phyloP scores from a whole-genome alignment of 306 rosid species.

The Sicyos baderoa region DNA sequence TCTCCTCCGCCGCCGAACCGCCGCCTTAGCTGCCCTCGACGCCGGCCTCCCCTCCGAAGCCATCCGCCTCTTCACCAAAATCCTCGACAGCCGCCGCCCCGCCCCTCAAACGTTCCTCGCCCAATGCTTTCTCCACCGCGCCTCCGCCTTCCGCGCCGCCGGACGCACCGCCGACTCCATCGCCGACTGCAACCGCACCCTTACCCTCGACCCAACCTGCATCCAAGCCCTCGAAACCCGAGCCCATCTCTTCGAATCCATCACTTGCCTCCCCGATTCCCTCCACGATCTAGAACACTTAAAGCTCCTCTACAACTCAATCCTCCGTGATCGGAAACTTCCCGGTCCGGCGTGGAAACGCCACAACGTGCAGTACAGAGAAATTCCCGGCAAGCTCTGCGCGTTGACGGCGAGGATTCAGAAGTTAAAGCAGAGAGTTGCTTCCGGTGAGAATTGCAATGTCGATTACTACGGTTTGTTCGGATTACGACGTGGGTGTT shows the following conservation, averaged over 20 bases:
- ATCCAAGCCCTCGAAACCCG: slow-evolving; percentile 83
- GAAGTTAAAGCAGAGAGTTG: slow-evolving; percentile 53
- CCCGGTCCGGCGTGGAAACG: slow-evolving; percentile 90
- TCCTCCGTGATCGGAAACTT: slow-evolving; percentile 68
- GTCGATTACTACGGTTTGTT: slow-evolving; percentile 76
- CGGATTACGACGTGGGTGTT: slow-evolving; percentile 76
- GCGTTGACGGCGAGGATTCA: slow-evolving; percentile 50
- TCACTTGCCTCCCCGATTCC: slow-evolving; percentile 72
- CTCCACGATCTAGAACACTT: slow-evolving; percentile 86
- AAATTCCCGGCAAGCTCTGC: slow-evolving; percentile 76
- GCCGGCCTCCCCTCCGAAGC: slow-evolving; percentile 82
- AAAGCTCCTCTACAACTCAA: slow-evolving; percentile 76
- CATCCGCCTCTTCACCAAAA: slow-evolving; percentile 81
- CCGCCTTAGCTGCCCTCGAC: slow-evolving; percentile 77
- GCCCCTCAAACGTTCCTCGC: slow-evolving; percentile 84
- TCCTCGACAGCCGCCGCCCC: slow-evolving; percentile 75
- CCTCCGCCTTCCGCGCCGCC: slow-evolving; percentile 48
- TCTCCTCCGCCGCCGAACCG: slow-evolving; percentile 69
- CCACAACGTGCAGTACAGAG: slow-evolving; percentile 64
- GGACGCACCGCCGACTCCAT: slow-evolving; percentile 79
- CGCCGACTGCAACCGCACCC: slow-evolving; percentile 81
- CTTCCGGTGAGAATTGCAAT: slow-evolving; percentile 48
- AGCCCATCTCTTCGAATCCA: slow-evolving; percentile 68
- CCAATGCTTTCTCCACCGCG: slow-evolving; percentile 75
- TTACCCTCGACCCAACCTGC: slow-evolving; percentile 64